phyloP scores from a whole-genome alignment of 805 yeast species.

The Ogataea methanolica region DNA sequence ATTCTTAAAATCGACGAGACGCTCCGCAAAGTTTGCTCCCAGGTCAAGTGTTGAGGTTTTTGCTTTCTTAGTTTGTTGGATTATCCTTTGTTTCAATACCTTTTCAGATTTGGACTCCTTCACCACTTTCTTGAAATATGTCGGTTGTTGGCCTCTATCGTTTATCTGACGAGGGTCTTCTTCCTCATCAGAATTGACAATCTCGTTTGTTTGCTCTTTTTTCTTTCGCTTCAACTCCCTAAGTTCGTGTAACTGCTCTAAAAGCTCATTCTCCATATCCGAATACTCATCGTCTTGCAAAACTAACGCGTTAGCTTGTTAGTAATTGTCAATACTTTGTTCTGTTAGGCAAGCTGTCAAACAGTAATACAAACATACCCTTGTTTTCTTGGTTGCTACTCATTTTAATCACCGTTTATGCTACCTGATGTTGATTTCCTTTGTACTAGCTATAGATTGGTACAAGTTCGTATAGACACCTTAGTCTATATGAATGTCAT shows the following conservation, averaged over 20 bases:
- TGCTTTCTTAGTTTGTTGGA: too few relatives aligned
- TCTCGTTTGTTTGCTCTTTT: constrained; percentile 10
- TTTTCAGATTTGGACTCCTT: constrained; percentile 7
- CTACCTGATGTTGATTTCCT: too few relatives aligned
- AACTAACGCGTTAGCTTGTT: neutral
- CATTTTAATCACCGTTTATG: too few relatives aligned
- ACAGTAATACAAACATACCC: too few relatives aligned
- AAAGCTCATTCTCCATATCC: constrained; percentile 21
- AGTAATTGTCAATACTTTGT: too few relatives aligned
- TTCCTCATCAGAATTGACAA: constrained; percentile 25
- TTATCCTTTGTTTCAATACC: constrained; percentile 5
- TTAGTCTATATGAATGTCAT: too few relatives aligned
- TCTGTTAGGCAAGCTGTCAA: too few relatives aligned
- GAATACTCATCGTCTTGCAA: constrained; percentile 13
- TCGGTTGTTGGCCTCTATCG: constrained; percentile 10
- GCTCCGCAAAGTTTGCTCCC: constrained; percentile 8
- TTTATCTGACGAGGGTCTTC: constrained; percentile 21
- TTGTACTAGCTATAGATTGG: too few relatives aligned
- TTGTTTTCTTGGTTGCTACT: too few relatives aligned
- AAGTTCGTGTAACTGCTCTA: constrained; percentile 18
- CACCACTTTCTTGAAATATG: constrained; percentile 9
- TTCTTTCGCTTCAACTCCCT: constrained; percentile 16
- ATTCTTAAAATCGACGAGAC: constrained; percentile 7
- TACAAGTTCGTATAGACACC: too few relatives aligned
- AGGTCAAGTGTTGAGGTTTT: neutral